These are phyloP conservation scores for Nyssa sinensis DNA, from an alignment of 148 eudicot species.

Conservation along the genomic window DNA sequence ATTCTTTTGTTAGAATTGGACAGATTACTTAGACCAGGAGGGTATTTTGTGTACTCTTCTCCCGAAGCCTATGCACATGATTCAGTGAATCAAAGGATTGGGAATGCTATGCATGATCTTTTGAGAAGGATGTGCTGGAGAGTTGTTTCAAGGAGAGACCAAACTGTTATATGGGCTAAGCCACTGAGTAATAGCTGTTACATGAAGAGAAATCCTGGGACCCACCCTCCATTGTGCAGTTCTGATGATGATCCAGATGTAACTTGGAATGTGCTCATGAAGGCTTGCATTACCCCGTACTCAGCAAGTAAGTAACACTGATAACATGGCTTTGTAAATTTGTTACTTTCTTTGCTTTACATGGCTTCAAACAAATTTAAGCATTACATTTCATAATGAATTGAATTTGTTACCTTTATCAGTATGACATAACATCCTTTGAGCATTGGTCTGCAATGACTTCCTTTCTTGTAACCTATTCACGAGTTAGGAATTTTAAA, in stretches of 20 bases:
- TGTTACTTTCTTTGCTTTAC: no score
- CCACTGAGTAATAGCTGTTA: conserved; percentile 65
- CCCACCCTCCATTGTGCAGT: conserved; percentile 52
- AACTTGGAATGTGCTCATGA: conserved; percentile 67
- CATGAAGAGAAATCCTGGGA: conserved; percentile 47
- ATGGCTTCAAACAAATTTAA: not conserved
- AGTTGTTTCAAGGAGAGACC: conserved; percentile 65
- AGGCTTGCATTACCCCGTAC: conserved; percentile 62
- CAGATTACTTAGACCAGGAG: conserved; percentile 72
- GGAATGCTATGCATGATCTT: conserved; percentile 62
- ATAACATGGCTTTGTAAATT: not conserved
- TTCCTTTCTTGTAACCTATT: no score
- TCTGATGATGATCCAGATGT: conserved; percentile 62
- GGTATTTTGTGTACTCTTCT: conserved; percentile 74
- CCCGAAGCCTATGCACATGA: conserved; percentile 84
- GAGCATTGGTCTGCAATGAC: not conserved
- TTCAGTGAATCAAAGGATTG: conserved; percentile 56
- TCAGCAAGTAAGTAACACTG: conserved; percentile 47
- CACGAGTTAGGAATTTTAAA: no score
- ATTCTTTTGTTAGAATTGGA: conserved; percentile 64
- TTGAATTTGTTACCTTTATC: not conserved
- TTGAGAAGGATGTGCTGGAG: conserved; percentile 76
- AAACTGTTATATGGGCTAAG: conserved; percentile 76
- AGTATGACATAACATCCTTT: not conserved
- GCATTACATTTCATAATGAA: not conserved